Evolutionary conservation across 2,329 filamentous ascomycete genomes (phyloP).

Genomic region (Apiospora malaysiana): DNA sequence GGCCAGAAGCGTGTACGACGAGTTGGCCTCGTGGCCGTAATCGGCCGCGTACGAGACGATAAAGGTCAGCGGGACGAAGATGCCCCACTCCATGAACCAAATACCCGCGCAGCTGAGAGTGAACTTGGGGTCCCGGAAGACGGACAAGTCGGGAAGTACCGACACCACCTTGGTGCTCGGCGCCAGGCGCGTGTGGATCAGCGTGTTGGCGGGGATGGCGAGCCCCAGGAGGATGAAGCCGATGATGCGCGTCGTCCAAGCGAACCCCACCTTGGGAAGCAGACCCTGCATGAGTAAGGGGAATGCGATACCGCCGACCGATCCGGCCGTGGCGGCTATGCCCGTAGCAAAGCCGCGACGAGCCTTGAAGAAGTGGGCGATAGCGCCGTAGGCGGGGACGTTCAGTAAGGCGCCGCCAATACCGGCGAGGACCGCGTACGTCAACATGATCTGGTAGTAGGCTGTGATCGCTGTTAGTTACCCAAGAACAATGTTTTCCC

Average conservation of each 20-base stretch:
- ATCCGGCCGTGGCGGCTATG: constrained; percentile 32
- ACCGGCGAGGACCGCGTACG: constrained; percentile 25
- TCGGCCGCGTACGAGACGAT: constrained; percentile 51
- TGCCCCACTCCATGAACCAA: constrained; percentile 54
- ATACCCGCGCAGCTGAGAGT: constrained; percentile 48
- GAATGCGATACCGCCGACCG: constrained; percentile 39
- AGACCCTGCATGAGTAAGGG: constrained; percentile 42
- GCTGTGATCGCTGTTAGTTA: not conserved
- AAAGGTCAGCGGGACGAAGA: constrained; percentile 54
- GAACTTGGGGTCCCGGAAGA: constrained; percentile 49
- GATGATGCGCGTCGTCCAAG: constrained; percentile 42
- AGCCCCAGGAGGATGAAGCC: constrained; percentile 38
- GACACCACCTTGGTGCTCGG: constrained; percentile 40
- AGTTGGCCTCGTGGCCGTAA: constrained; percentile 1
- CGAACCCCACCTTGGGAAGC: constrained; percentile 40
- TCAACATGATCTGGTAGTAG: constrained; percentile 27
- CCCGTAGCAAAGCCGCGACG: constrained; percentile 36
- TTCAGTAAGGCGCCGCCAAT: constrained; percentile 26
- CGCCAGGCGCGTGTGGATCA: constrained; percentile 42
- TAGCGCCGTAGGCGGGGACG: constrained; percentile 26
- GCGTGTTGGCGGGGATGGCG: constrained; percentile 34
- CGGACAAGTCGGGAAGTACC: constrained; percentile 43
- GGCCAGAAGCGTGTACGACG: constrained; percentile 53
- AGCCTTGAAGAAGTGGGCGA: constrained; percentile 38
- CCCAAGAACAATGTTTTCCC: not conserved